Conservation (phyloP, 208 protist genomes). For the Strigomonas galati region DNA sequence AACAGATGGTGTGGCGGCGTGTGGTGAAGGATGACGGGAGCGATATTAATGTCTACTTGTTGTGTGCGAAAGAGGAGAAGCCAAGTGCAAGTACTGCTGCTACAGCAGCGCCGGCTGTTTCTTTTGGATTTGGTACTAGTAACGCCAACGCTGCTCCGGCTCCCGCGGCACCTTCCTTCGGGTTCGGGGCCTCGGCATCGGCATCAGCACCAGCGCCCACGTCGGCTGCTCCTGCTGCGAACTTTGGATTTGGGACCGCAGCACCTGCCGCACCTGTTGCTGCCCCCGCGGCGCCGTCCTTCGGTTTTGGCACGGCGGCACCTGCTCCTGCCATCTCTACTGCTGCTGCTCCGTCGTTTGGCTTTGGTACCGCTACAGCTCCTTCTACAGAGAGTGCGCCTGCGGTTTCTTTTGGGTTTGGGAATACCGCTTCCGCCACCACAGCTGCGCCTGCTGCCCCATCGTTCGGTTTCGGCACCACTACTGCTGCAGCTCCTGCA, state of each 20-base stretch:
- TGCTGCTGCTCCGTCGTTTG: constrained; percentile 13
- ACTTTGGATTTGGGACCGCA: no score
- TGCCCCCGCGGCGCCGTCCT: background rate
- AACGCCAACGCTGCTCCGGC: background rate
- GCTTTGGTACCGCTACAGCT: constrained; percentile 27
- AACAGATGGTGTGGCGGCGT: constrained; percentile 72
- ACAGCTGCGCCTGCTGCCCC: constrained; percentile 9
- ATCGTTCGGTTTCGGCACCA: constrained; percentile 28
- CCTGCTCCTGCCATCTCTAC: background rate
- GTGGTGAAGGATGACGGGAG: constrained; percentile 67
- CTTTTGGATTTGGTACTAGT: constrained; percentile 35
- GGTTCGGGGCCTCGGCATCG: constrained; percentile 16
- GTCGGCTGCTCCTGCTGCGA: background rate
- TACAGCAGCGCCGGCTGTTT: constrained; percentile 12
- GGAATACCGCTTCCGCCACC: background rate
- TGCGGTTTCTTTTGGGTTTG: constrained; percentile 32
- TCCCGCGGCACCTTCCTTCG: constrained; percentile 10
- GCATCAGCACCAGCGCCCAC: constrained; percentile 6
- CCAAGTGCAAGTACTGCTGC: no score
- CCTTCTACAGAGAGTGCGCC: constrained; percentile 2
- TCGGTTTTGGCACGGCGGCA: constrained; percentile 9
- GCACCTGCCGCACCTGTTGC: background rate
- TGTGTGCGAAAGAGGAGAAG: constrained; percentile 43
- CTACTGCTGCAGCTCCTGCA: constrained; percentile 5
- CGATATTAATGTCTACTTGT: constrained; percentile 71